Evolutionary conservation across 345 rosid genomes (phyloP).

Genomic region (Populus ilicifolia): DNA sequence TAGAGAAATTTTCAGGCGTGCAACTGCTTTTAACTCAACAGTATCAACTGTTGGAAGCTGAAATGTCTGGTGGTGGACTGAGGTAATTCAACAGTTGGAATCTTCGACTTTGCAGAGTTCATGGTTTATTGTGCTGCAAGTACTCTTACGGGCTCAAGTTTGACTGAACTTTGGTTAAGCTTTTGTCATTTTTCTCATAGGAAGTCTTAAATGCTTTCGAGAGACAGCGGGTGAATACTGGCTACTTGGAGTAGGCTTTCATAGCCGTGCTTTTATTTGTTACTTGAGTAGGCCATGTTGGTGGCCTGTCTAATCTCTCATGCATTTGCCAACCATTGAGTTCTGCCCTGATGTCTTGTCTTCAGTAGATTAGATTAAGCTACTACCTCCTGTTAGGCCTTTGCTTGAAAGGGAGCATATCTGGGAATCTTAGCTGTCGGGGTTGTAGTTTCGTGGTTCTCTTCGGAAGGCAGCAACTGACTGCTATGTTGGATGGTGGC

Average conservation of each 20-base stretch:
- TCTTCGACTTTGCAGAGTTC: not conserved
- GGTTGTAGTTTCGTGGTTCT: not conserved
- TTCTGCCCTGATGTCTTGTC: constrained; percentile 1
- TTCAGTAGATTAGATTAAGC: not conserved
- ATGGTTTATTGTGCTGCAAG: constrained; percentile 2
- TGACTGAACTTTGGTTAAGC: not conserved
- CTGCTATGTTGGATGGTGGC: not conserved
- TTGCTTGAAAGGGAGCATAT: not conserved
- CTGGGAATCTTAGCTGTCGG: not conserved
- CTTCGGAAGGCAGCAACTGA: not conserved
- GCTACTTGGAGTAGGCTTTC: not conserved
- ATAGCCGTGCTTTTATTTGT: not conserved
- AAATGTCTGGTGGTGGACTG: constrained; percentile 1
- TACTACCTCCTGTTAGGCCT: not conserved
- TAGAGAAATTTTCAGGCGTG: constrained; percentile 8
- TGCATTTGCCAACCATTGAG: not conserved
- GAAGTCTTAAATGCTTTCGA: constrained; percentile 2
- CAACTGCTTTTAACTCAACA: not conserved
- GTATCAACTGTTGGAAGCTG: not conserved
- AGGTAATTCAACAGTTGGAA: constrained; percentile 1
- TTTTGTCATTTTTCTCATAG: constrained; percentile 2
- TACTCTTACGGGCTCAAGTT: constrained; percentile 9
- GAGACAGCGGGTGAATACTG: not conserved
- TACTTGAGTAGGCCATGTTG: not conserved
- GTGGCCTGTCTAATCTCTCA: not conserved